These are phyloP conservation scores for Sphaerulina populicola DNA, from an alignment of 2,329 filamentous ascomycete genomes.

Conservation along the genomic window DNA sequence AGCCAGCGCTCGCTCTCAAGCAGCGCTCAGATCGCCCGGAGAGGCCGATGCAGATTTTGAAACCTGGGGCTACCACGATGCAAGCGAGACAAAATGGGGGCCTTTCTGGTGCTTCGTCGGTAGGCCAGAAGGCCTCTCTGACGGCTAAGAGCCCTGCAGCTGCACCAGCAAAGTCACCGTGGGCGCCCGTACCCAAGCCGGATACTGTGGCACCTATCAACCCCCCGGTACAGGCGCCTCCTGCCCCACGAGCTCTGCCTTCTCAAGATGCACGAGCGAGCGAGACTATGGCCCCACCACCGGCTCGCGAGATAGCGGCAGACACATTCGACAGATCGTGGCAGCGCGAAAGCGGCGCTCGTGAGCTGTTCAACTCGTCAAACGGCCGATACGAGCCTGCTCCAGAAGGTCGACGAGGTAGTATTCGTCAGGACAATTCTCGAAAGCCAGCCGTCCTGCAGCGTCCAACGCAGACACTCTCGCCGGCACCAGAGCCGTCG, in stretches of 20 bases:
- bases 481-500: conserved; percentile 69
- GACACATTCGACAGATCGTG: conserved; percentile 88
- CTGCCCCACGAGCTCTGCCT: conserved; percentile 35
- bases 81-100: conserved; percentile 32
- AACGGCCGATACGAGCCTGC: conserved; percentile 90
- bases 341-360: conserved; percentile 54
- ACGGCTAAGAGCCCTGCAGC: conserved; percentile 64
- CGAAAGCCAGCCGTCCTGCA: conserved; percentile 74
- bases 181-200: conserved; percentile 77
- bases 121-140: conserved; percentile 53
- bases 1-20: conserved; percentile 30
- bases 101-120: conserved; percentile 51
- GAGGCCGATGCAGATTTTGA: conserved; percentile 43
- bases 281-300: conserved; percentile 47
- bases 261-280: conserved; percentile 49
- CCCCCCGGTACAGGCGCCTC: conserved; percentile 38
- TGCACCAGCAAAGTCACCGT: conserved; percentile 76
- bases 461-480: conserved; percentile 52
- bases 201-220: conserved; percentile 72
- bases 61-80: conserved; percentile 37
- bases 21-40: conserved; percentile 32
- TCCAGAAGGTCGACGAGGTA: conserved; percentile 61
- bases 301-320: conserved; percentile 76
- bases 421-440: conserved; percentile 57
- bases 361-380: conserved; percentile 89